A percentile compares a stretch with the other conserved stretches of the same genome.
Evolutionary conservation across 208 protist species (phyloP).

Genomic region (Acanthamoeba divionensis): DNA sequence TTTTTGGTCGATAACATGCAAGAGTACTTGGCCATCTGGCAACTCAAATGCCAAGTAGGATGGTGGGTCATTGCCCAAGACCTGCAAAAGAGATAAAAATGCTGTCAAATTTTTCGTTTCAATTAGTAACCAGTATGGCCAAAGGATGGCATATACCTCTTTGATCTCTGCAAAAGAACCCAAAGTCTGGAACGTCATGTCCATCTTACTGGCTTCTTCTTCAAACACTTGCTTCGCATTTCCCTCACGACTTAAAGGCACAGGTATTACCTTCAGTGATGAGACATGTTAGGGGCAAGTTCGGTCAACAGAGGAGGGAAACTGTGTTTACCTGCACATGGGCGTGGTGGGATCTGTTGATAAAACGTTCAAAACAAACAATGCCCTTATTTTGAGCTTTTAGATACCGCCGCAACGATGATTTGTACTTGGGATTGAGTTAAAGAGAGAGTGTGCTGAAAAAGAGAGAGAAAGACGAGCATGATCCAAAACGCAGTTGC

Average conservation of each 20-base stretch:
- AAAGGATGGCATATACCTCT: not conserved
- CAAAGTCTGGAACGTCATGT: not conserved
- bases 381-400: slow-evolving; percentile 13
- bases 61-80: not conserved
- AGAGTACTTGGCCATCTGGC: not conserved
- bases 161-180: not conserved
- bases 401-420: not conserved
- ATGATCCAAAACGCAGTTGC: too few relatives aligned
- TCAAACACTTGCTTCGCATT: not conserved
- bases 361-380: slow-evolving; percentile 22
- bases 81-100: not conserved
- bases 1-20: not conserved
- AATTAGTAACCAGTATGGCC: not conserved
- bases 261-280: not conserved
- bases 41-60: not conserved
- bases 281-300: not conserved
- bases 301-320: not conserved
- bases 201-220: not conserved
- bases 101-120: not conserved
- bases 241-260: not conserved
- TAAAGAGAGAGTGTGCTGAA: not conserved
- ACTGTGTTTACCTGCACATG: not conserved
- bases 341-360: slow-evolving; percentile 21
- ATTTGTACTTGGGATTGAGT: not conserved
- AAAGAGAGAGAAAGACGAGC: too few relatives aligned